phyloP scores from a whole-genome alignment of 2,329 filamentous ascomycete genomes.

The Dryadomyces sulphureus region DNA sequence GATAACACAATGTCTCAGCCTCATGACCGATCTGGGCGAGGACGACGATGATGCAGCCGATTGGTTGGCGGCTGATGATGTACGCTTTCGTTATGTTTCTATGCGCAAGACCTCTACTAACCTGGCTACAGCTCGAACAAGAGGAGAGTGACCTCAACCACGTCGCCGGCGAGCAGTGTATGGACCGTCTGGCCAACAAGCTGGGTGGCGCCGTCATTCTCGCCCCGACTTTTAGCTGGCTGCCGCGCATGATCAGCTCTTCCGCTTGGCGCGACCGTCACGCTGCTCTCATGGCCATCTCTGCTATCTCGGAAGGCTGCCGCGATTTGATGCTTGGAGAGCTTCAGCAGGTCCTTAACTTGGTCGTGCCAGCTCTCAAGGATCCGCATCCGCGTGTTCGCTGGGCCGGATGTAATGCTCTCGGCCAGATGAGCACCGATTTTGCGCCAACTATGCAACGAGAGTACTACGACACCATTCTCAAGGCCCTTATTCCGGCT shows the following conservation, averaged over 20 bases:
- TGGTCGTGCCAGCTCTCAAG: conserved; percentile 83
- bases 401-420: conserved; percentile 93
- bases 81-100: conserved; percentile 27
- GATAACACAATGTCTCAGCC: conserved; percentile 93
- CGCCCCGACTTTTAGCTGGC: conserved; percentile 89
- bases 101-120: not conserved
- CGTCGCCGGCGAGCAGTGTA: conserved; percentile 93
- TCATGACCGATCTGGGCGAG: conserved; percentile 93
- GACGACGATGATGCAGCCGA: conserved; percentile 92
- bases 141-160: conserved; percentile 97
- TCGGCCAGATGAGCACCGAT: conserved; percentile 99
- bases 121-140: conserved; percentile 54
- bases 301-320: conserved; percentile 94
- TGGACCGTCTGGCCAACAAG: conserved; percentile 95
- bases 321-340: conserved; percentile 92
- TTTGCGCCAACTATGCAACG: conserved; percentile 97
- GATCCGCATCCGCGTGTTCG: conserved; percentile 88
- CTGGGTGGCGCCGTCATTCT: conserved; percentile 88
- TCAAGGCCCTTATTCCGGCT: conserved; percentile 85
- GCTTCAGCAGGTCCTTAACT: conserved; percentile 79
- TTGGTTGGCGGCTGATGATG: conserved; percentile 87
- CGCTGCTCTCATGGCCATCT: conserved; percentile 96
- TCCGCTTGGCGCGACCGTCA: conserved; percentile 90
- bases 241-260: conserved; percentile 94
- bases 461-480: conserved; percentile 76